Conservation (phyloP, 2,329 filamentous ascomycete genomes). For the Fusarium avenaceum region DNA sequence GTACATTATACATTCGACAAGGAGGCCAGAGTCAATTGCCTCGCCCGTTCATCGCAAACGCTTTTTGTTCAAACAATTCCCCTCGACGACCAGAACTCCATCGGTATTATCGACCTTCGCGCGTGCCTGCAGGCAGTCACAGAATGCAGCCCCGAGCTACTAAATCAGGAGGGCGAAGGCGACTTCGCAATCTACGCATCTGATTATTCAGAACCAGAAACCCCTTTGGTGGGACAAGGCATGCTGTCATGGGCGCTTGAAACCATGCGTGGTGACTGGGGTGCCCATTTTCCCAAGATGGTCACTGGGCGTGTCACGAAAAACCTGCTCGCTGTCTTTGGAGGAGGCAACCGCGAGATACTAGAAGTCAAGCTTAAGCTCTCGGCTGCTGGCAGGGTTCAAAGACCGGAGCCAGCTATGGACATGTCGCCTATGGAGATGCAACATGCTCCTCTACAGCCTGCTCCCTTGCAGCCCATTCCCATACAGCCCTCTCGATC, state of each 20-base stretch:
- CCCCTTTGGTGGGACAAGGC: conserved; percentile 92
- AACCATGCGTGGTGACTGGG: conserved; percentile 54
- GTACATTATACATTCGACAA: conserved; percentile 96
- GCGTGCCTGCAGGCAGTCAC: conserved; percentile 87
- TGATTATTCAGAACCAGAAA: conserved; percentile 96
- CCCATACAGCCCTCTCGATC: conserved; percentile 35
- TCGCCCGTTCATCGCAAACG: conserved; percentile 85
- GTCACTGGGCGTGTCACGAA: conserved; percentile 92
- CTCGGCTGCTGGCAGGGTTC: conserved; percentile 77
- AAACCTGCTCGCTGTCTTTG: conserved; percentile 87
- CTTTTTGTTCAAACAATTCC: conserved; percentile 84
- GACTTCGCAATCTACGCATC: conserved; percentile 98
- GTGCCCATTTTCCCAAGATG: conserved; percentile 74
- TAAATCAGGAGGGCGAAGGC: conserved; percentile 76
- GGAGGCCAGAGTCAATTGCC: conserved; percentile 87
- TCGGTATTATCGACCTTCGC: conserved; percentile 89
- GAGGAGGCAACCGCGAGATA: conserved; percentile 85
- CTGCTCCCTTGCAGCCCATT: conserved; percentile 8
- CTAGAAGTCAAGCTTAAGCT: conserved; percentile 93
- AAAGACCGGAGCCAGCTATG: conserved; percentile 48
- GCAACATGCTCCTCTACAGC: conserved; percentile 5
- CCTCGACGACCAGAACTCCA: conserved; percentile 82
- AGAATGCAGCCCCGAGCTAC: conserved; percentile 85
- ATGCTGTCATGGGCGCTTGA: conserved; percentile 88
- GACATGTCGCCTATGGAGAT: conserved; percentile 41